These are phyloP conservation scores for Globisporangium takayamanum DNA, from an alignment of 352 stramenopile species.

Conservation along the genomic window DNA sequence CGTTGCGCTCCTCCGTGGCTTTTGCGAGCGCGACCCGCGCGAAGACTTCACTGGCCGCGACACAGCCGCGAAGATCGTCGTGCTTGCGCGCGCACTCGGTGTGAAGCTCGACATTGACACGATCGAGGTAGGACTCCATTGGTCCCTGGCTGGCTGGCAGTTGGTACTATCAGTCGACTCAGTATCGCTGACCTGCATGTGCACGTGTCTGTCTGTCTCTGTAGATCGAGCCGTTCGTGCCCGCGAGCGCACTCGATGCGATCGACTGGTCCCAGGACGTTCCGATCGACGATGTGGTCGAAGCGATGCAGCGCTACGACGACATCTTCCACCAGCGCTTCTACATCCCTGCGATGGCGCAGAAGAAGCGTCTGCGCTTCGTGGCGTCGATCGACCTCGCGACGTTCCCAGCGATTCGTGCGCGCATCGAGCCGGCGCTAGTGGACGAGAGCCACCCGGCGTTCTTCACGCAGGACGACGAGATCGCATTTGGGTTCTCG, in stretches of 20 bases:
- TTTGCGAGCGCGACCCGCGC: constrained; percentile 64
- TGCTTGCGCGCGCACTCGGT: constrained; percentile 57
- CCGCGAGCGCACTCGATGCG: constrained; percentile 28
- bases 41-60: constrained; percentile 61
- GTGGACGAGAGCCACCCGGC: constrained; percentile 56
- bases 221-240: constrained; percentile 46
- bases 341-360: constrained; percentile 31
- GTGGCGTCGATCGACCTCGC: constrained; percentile 61
- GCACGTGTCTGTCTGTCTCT: not conserved
- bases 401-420: constrained; percentile 38
- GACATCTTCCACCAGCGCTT: constrained; percentile 48
- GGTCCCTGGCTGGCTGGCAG: not conserved
- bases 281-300: constrained; percentile 38
- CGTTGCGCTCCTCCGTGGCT: constrained; percentile 40
- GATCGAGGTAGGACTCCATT: constrained; percentile 22
- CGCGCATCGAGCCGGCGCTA: constrained; percentile 43
- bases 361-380: constrained; percentile 54
- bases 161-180: not conserved
- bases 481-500: constrained; percentile 66
- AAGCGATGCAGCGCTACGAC: constrained; percentile 48
- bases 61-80: constrained; percentile 64
- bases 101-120: constrained; percentile 35
- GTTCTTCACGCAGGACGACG: constrained; percentile 57
- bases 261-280: constrained; percentile 45
- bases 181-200: not conserved